These are phyloP conservation scores for Jatropha curcas DNA, from an alignment of 345 rosid species.

Conservation along the genomic window DNA sequence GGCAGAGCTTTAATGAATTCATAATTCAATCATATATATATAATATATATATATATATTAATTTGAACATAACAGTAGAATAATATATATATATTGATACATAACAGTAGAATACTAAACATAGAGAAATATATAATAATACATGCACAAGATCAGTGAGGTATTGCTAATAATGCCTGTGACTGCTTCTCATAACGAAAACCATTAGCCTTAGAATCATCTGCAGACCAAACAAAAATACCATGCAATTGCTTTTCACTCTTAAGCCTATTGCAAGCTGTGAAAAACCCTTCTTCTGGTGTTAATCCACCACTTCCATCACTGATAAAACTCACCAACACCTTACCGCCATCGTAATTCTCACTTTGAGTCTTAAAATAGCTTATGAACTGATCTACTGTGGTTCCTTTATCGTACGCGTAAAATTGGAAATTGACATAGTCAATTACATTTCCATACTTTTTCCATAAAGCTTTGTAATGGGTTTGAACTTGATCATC, in stretches of 20 bases:
- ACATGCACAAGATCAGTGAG: neutral
- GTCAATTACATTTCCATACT: slow-evolving; percentile 4
- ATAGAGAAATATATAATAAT: too few relatives aligned
- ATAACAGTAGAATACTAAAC: too few relatives aligned
- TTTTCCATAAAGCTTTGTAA: slow-evolving; percentile 11
- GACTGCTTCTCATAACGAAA: slow-evolving; percentile 11
- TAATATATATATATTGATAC: too few relatives aligned
- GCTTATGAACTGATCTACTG: neutral
- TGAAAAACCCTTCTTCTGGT: slow-evolving; percentile 6
- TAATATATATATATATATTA: too few relatives aligned
- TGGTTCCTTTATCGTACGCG: slow-evolving; percentile 5
- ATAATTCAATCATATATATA: too few relatives aligned
- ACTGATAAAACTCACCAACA: slow-evolving; percentile 7
- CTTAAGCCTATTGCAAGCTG: slow-evolving; percentile 8
- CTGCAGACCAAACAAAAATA: slow-evolving; percentile 14
- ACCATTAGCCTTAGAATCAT: neutral
- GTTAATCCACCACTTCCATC: slow-evolving; percentile 13
- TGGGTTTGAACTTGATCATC: slow-evolving; percentile 11
- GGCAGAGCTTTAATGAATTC: too few relatives aligned
- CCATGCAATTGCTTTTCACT: slow-evolving; percentile 3
- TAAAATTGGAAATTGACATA: slow-evolving; percentile 17
- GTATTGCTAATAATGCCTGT: slow-evolving; percentile 1
- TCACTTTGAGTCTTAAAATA: neutral
- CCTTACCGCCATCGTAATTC: slow-evolving; percentile 9
- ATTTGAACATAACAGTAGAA: too few relatives aligned